A percentile compares a stretch with the other conserved stretches of the same genome.
These are phyloP conservation scores for Oropetium thomaeum DNA, from an alignment of 176 grass and related monocot species.

Conservation along the genomic window DNA sequence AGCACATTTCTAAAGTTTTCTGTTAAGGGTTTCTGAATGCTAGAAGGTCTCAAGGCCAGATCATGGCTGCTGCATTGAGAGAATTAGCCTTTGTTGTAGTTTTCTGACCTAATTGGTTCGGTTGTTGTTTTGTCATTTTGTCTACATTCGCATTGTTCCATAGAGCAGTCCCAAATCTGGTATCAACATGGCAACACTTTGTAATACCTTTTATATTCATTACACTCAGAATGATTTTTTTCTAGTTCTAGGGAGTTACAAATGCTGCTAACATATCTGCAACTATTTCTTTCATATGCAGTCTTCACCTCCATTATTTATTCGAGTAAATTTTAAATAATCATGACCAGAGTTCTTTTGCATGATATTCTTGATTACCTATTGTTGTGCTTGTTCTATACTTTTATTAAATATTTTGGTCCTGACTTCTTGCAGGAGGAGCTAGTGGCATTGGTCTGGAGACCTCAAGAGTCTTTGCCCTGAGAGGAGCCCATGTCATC, in stretches of 20 bases:
- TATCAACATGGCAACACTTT: not conserved
- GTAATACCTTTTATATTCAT: not conserved
- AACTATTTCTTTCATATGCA: not conserved
- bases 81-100: not conserved
- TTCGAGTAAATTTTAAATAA: slow-evolving; percentile 10
- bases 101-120: not conserved
- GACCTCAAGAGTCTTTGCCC: slow-evolving; percentile 79
- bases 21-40: not conserved
- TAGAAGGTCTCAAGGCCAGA: not conserved
- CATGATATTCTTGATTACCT: not conserved
- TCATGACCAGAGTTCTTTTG: not conserved
- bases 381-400: not conserved
- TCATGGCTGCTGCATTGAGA: not conserved
- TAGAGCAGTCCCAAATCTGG: not conserved
- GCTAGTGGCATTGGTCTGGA: slow-evolving; percentile 90
- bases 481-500: slow-evolving; percentile 85
- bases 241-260: not conserved
- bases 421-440: slow-evolving; percentile 49
- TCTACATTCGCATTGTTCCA: not conserved
- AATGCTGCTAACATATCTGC: not conserved
- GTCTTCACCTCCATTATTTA: slow-evolving; percentile 4
- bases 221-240: not conserved
- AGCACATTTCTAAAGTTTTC: not conserved
- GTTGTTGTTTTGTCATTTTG: not conserved
- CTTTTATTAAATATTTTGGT: not conserved